Evolutionary conservation across 768 basidiomycete species (phyloP).

Genomic region (Mycena pura): DNA sequence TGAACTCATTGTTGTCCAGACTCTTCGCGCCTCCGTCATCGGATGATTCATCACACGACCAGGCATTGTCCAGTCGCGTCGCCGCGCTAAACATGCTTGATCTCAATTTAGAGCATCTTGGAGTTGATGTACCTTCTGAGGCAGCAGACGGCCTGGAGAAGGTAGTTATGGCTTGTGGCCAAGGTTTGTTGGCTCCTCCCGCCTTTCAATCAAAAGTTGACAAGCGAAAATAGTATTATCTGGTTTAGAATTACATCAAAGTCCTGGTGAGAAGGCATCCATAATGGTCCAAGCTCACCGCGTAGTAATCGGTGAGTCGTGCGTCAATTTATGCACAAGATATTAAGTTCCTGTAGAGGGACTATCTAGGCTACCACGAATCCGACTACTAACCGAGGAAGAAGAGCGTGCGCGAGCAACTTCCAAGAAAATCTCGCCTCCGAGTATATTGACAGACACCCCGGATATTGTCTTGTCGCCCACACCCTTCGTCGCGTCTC

Average conservation of each 20-base stretch:
- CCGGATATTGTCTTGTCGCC: conserved; percentile 12
- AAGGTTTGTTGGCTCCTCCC: conserved; percentile 57
- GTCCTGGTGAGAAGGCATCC: conserved; percentile 81
- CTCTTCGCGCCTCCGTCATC: conserved; percentile 74
- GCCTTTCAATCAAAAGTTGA: neutral
- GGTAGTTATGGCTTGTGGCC: conserved; percentile 77
- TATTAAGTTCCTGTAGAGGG: conserved; percentile 61
- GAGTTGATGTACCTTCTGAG: conserved; percentile 73
- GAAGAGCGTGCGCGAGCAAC: conserved; percentile 44
- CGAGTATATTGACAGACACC: conserved; percentile 1
- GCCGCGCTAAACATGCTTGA: conserved; percentile 94
- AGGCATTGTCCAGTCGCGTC: conserved; percentile 85
- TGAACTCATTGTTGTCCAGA: conserved; percentile 43
- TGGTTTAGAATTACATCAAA: conserved; percentile 48
- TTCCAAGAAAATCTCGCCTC: conserved; percentile 12
- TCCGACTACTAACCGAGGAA: conserved; percentile 74
- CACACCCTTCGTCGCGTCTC: neutral
- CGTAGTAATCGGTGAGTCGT: conserved; percentile 75
- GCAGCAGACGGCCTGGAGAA: conserved; percentile 58
- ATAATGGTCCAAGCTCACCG: conserved; percentile 87
- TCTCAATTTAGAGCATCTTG: conserved; percentile 86
- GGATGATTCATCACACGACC: conserved; percentile 86
- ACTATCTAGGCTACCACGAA: conserved; percentile 72
- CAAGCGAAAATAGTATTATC: conserved; percentile 36
- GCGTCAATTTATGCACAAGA: neutral